These are phyloP conservation scores for Acer yangbiense DNA, from an alignment of 345 rosid species.

Conservation along the genomic window DNA sequence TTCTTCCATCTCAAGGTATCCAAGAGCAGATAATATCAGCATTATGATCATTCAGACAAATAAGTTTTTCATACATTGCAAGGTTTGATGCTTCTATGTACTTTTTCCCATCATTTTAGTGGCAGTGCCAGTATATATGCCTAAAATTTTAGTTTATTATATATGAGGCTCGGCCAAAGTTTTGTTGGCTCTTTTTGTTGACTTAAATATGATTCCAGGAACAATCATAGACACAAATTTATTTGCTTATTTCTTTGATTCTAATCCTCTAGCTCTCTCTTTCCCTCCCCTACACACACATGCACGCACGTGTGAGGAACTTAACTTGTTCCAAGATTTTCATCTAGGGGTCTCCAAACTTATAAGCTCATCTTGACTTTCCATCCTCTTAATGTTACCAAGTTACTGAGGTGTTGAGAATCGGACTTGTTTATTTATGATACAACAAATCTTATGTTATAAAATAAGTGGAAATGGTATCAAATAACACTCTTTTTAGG, in stretches of 20 bases:
- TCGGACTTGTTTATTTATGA: no score
- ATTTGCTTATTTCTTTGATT: not conserved
- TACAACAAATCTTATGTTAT: no score
- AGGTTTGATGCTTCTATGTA: constrained; percentile 23
- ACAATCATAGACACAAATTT: not conserved
- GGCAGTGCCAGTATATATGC: constrained; percentile 10
- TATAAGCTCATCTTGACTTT: no score
- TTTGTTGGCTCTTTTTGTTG: not conserved
- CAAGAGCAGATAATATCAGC: no score
- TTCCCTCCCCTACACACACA: not conserved
- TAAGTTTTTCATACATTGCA: constrained; percentile 19
- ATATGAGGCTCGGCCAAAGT: not conserved
- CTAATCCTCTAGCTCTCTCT: no score
- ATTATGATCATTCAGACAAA: constrained; percentile 21
- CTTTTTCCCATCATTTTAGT: constrained; percentile 17
- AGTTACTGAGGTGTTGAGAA: no score
- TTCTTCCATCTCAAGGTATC: no score
- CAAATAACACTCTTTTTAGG: no score
- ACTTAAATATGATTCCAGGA: not conserved
- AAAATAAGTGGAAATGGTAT: no score
- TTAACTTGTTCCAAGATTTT: no score
- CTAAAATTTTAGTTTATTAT: not conserved
- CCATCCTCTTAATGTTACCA: no score
- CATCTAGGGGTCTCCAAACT: no score
- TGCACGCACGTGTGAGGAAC: not conserved